A percentile compares a stretch with the other conserved stretches of the same genome.
phyloP scores from a whole-genome alignment of 345 rosid genomes.

The Moricandia arvensis region DNA sequence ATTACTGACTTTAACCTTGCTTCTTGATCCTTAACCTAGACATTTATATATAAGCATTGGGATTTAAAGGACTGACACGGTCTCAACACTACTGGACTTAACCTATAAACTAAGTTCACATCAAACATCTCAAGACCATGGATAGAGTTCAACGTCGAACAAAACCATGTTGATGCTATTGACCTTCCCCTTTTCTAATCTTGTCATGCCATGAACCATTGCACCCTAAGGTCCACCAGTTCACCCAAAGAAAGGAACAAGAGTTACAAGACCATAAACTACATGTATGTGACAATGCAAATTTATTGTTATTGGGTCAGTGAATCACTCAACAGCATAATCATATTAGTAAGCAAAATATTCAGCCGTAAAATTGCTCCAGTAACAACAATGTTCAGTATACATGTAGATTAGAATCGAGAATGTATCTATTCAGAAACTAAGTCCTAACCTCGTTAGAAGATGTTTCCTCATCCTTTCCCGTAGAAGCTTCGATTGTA shows the following conservation, averaged over 20 bases:
- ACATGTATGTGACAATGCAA: not conserved
- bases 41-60: not conserved
- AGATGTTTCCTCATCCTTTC: conserved; percentile 27
- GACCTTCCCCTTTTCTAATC: not conserved
- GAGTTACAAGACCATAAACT: not conserved
- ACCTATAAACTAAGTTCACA: not conserved
- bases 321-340: not conserved
- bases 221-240: not conserved
- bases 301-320: not conserved
- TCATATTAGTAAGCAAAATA: not conserved
- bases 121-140: not conserved
- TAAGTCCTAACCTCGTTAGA: conserved; percentile 33
- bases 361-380: not conserved
- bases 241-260: not conserved
- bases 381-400: not conserved
- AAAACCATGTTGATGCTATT: not conserved
- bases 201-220: not conserved
- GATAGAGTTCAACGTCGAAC: not conserved
- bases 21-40: not conserved
- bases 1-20: not conserved
- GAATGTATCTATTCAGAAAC: too few relatives aligned
- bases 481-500: conserved; percentile 7
- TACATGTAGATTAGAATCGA: not conserved
- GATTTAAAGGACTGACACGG: not conserved
- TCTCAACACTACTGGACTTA: not conserved